phyloP scores from a whole-genome alignment of 1,139 yeast species.

The Suhomyces panamericanus region DNA sequence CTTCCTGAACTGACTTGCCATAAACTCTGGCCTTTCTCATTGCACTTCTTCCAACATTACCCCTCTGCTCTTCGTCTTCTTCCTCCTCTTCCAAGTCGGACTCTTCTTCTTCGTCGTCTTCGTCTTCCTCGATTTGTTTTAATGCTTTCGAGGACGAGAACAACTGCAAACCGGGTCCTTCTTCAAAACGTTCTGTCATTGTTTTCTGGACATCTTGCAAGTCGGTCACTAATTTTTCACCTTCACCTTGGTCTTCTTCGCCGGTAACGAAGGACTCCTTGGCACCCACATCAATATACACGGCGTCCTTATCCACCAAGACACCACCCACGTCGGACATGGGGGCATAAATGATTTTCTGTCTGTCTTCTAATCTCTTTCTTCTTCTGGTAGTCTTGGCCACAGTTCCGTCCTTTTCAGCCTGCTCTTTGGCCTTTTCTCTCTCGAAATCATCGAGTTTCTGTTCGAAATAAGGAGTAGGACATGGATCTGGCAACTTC shows the following conservation, averaged over 20 bases:
- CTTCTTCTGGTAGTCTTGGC: constrained; percentile 68
- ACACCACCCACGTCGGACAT: constrained; percentile 99
- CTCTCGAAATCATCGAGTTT: constrained; percentile 77
- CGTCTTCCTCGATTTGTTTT: constrained; percentile 41
- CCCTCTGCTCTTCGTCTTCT: constrained; percentile 26
- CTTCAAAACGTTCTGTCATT: constrained; percentile 59
- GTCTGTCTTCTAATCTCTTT: constrained; percentile 89
- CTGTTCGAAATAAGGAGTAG: constrained; percentile 91
- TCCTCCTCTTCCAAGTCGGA: constrained; percentile 32
- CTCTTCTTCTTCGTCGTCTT: constrained; percentile 41
- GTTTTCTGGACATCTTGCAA: constrained; percentile 70
- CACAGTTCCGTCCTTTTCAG: constrained; percentile 55
- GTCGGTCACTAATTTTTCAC: constrained; percentile 77
- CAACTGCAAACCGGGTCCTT: constrained; percentile 71
- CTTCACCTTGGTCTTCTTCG: constrained; percentile 65
- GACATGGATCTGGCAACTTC: constrained; percentile 96
- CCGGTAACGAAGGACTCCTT: constrained; percentile 60
- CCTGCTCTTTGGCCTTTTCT: constrained; percentile 63
- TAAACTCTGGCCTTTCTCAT: constrained; percentile 62
- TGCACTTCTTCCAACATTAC: constrained; percentile 55
- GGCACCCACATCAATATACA: constrained; percentile 85
- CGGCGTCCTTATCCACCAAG: constrained; percentile 94
- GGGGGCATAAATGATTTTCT: constrained; percentile 94
- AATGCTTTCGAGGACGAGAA: constrained; percentile 61
- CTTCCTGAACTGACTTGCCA: constrained; percentile 53